Base-by-base conservation (phyloP, 352 stramenopile species). In the Phytophthora citricola region DNA sequence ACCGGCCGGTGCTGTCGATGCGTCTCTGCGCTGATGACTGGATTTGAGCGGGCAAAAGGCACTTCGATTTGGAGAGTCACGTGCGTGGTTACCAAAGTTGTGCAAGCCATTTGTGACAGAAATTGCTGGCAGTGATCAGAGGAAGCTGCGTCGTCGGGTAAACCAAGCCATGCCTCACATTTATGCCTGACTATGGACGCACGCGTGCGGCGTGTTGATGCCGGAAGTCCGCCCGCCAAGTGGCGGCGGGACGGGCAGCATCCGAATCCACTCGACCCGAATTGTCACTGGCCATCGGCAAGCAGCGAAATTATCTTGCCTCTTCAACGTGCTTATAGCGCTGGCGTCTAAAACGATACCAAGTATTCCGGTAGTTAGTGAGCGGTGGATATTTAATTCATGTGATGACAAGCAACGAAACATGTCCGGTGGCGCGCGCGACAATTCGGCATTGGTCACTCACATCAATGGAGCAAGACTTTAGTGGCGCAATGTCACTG, bases 1-100 rank as follows among this genome's bases (percentile, higher is more conserved):
- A 34, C 11, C n/a, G 44, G 34, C n/a, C 26, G 36, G 38, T 43
- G 38, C 36, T 20, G 36, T 68, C 60, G 49, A 26, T 36, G 44
- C 50, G 43, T 61, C 22, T 62, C 43, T 67, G 59, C 29, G 44
- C 58, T 2, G 40, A 11, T 55, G 59, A 68, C 43, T 63, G 60
- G 57, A 57, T 50, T 64, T 7, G 31, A 27, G 32, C 40, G 41
- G 32, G 50, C 27, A 29, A 22, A 29, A 46, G 17, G 26, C 46
- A 64, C 57, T 64, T 57, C 46, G 52, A 41, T 50, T 49, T 31
- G 52, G 31, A 32, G 22, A 26, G 53, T 44, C 14, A 49, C 53
- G n/a, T 51, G 31, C 29, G 43, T 51, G 54, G 54, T 62, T 45
- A 53, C 36, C 29, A 61, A 43, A 14, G 15, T 58, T 31, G 11